phyloP scores from a whole-genome alignment of 176 grass and related monocot species.

The Oryza coarctata region DNA sequence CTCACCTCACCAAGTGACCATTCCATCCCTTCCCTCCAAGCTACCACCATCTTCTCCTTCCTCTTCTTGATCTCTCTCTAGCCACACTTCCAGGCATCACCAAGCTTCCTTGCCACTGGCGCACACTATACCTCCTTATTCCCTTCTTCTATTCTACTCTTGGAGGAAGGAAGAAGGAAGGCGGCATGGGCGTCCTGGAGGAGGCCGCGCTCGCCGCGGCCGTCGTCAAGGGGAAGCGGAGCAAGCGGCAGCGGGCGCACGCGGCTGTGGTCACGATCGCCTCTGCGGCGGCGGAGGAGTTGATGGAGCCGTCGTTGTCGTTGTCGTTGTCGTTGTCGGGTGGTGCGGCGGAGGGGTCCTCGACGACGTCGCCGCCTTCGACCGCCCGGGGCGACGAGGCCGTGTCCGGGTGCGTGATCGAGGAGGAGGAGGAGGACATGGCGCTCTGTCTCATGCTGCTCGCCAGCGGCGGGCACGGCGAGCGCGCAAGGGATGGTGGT shows the following conservation, averaged over 20 bases:
- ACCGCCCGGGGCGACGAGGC: slow-evolving; percentile 12
- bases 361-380: slow-evolving; percentile 35
- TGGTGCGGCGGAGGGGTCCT: background rate
- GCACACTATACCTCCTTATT: slow-evolving; percentile 9
- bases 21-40: slow-evolving; percentile 34
- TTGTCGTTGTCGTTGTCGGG: slow-evolving; percentile 19
- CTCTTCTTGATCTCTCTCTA: background rate
- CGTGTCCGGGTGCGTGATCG: slow-evolving; percentile 29
- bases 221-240: slow-evolving; percentile 74
- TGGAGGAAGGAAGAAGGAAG: background rate
- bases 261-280: background rate
- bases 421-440: slow-evolving; percentile 87
- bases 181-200: slow-evolving; percentile 26
- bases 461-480: slow-evolving; percentile 36
- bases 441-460: slow-evolving; percentile 83
- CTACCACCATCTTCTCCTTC: slow-evolving; percentile 23
- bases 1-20: background rate
- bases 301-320: slow-evolving; percentile 20
- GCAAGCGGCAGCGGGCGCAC: slow-evolving; percentile 56
- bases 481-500: background rate
- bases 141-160: background rate
- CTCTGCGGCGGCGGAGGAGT: background rate
- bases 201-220: background rate
- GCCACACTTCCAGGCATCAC: slow-evolving; percentile 18
- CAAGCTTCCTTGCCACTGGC: slow-evolving; percentile 24